Conservation (phyloP, 2,329 filamentous ascomycete species). For the Sclerotinia nivalis region DNA sequence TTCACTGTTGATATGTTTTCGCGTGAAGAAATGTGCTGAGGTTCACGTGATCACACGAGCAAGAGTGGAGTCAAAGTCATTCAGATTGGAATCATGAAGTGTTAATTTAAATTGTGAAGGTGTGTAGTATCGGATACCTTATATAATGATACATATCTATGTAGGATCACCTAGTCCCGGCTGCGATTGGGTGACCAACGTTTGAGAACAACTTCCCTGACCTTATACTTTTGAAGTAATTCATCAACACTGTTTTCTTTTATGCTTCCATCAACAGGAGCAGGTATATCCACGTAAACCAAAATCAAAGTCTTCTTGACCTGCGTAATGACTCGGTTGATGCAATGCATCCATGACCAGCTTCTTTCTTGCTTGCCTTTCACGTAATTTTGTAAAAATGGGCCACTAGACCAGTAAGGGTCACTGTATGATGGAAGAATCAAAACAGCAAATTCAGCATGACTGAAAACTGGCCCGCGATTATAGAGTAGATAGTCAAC, state of each 20-base stretch:
- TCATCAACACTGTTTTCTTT: slow-evolving; percentile 58
- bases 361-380: slow-evolving; percentile 53
- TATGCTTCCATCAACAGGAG: slow-evolving; percentile 54
- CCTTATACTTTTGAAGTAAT: slow-evolving; percentile 67
- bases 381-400: slow-evolving; percentile 51
- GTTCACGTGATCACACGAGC: background rate
- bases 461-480: slow-evolving; percentile 88
- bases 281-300: slow-evolving; percentile 87
- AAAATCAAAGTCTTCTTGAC: slow-evolving; percentile 88
- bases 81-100: background rate
- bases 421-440: slow-evolving; percentile 81
- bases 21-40: background rate
- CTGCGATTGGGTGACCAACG: slow-evolving; percentile 79
- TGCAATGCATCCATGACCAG: slow-evolving; percentile 85
- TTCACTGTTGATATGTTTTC: background rate
- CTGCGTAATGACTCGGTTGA: slow-evolving; percentile 86
- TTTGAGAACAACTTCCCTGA: slow-evolving; percentile 78
- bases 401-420: slow-evolving; percentile 63
- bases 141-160: background rate
- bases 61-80: background rate
- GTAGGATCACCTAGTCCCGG: background rate
- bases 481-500: slow-evolving; percentile 95
- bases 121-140: background rate
- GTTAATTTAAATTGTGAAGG: background rate
- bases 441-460: slow-evolving; percentile 88